Base-by-base conservation (phyloP, 2,329 filamentous ascomycete species). In the Diaporthe capsici region DNA sequence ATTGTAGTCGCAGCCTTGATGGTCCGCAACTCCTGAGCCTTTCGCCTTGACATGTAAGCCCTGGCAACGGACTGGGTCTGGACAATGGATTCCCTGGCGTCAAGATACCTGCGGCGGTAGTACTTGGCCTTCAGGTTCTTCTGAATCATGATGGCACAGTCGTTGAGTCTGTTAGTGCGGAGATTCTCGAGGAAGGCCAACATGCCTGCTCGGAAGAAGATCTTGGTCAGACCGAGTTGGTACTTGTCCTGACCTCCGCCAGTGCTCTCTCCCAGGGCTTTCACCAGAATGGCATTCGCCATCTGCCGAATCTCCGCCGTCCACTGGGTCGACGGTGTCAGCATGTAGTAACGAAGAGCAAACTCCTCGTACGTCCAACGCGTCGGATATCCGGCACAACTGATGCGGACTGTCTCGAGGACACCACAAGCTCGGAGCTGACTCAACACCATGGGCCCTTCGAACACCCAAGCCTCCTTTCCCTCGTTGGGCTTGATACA, bases 361-460 rank as follows among this genome's bases (percentile, higher is more conserved):
- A 99, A 99, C 83, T 99, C 97, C 82, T 99, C 97, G 82, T 98
- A 99, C 0, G 97, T 98, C 97, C 97, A 99, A 83, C 97, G 90
- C 61, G 97, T 98, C 22, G 97, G 97, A 82, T 99, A 99, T 77
- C 97, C 97, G 78, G 97, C 97, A 83, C 94, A 97, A 86, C 95
- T 98, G 85, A 99, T 99, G 83, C 97, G 93, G 75, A 99, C 97
- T 5, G 97, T 99, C 86, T 99, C 97, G 75, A 99, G 91, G 51
- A 99, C 97, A 96, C 97, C 97, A 86, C 97, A 99, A 86, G 97
- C 97, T 85, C 97, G 93, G 81, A 99, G 89, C 85, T 99, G 97
- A 85, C 95, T 98, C 77, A 99, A 90, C 79, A 99, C 97, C 97
- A 99, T 99, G 4, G 97, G 97, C 0, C 97, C 97, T 83, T 99